phyloP scores from a whole-genome alignment of 2,329 filamentous ascomycete genomes.

The Cladosporium sp. region DNA sequence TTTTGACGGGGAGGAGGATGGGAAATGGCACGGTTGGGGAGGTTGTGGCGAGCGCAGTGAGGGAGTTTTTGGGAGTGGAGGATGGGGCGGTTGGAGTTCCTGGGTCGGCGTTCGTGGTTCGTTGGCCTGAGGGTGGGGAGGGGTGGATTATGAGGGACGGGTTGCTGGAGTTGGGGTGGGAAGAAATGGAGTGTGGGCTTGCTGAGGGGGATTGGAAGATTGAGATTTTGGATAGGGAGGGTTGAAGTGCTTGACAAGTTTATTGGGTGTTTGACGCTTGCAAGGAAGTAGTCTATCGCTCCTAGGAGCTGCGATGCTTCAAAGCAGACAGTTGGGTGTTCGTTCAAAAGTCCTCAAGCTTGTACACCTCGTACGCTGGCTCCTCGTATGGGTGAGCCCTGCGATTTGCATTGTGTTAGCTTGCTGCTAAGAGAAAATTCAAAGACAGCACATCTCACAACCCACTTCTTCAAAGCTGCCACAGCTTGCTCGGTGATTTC shows the following conservation, averaged over 20 bases:
- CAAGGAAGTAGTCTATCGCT: too few relatives aligned
- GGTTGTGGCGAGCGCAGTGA: constrained; percentile 32
- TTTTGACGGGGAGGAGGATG: background rate
- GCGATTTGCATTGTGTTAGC: background rate
- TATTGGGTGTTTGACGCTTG: background rate
- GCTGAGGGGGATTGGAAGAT: constrained; percentile 1
- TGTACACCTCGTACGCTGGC: constrained; percentile 44
- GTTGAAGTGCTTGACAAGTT: background rate
- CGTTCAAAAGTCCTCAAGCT: constrained; percentile 39
- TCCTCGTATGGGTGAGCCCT: constrained; percentile 46
- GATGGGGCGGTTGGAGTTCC: constrained; percentile 50
- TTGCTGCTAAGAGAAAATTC: background rate
- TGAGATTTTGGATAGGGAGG: constrained; percentile 5
- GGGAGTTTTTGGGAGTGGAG: too few relatives aligned
- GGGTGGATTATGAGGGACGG: constrained; percentile 62
- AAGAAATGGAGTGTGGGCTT: constrained; percentile 46
- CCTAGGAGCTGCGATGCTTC: too few relatives aligned
- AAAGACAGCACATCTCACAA: too few relatives aligned
- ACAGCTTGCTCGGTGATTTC: constrained; percentile 56
- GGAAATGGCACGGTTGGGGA: constrained; percentile 50
- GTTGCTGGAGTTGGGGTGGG: constrained; percentile 58
- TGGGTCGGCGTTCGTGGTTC: constrained; percentile 77
- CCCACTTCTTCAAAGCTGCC: constrained; percentile 61
- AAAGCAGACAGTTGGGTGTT: background rate
- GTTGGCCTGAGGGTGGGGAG: constrained; percentile 71